Percentiles rank a stretch among this genome's conserved stretches.
Evolutionary conservation across 2,329 filamentous ascomycete genomes (phyloP).

Genomic region (Penicillium sp.): DNA sequence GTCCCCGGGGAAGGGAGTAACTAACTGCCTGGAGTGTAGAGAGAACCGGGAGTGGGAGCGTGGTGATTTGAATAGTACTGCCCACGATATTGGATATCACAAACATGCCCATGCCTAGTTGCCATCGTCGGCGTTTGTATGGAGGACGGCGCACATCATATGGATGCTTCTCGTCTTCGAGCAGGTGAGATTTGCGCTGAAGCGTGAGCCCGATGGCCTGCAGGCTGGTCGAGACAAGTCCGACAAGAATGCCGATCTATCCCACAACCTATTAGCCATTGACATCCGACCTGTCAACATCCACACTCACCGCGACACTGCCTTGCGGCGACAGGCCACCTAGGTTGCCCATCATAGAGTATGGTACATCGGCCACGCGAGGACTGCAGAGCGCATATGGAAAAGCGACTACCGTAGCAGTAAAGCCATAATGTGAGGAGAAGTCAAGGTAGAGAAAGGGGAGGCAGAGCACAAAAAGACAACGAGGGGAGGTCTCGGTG

Average conservation of each 20-base stretch:
- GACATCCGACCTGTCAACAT: neutral
- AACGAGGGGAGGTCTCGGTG: slow-evolving; percentile 6
- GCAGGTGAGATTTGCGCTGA: slow-evolving; percentile 94
- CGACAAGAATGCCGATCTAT: slow-evolving; percentile 87
- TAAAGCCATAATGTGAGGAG: slow-evolving; percentile 15
- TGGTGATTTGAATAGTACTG: slow-evolving; percentile 96
- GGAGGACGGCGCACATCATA: slow-evolving; percentile 77
- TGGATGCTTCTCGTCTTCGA: slow-evolving; percentile 86
- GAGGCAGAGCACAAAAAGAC: neutral
- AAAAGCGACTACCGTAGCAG: slow-evolving; percentile 16
- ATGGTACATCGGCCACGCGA: slow-evolving; percentile 36
- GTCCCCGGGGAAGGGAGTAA: slow-evolving; percentile 5
- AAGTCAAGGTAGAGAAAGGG: slow-evolving; percentile 4
- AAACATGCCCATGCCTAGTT: slow-evolving; percentile 92
- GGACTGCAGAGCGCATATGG: slow-evolving; percentile 6
- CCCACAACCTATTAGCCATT: slow-evolving; percentile 16
- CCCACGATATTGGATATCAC: slow-evolving; percentile 89
- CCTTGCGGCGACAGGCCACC: slow-evolving; percentile 72
- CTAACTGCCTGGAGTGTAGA: slow-evolving; percentile 81
- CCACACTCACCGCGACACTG: slow-evolving; percentile 63
- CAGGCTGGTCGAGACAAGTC: slow-evolving; percentile 85
- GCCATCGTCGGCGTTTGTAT: slow-evolving; percentile 87
- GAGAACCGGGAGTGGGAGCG: slow-evolving; percentile 84
- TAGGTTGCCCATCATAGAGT: slow-evolving; percentile 60
- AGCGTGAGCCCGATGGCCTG: slow-evolving; percentile 93